Base-by-base conservation (phyloP, 2,329 filamentous ascomycete genomes). In the Exserohilum turcica region DNA sequence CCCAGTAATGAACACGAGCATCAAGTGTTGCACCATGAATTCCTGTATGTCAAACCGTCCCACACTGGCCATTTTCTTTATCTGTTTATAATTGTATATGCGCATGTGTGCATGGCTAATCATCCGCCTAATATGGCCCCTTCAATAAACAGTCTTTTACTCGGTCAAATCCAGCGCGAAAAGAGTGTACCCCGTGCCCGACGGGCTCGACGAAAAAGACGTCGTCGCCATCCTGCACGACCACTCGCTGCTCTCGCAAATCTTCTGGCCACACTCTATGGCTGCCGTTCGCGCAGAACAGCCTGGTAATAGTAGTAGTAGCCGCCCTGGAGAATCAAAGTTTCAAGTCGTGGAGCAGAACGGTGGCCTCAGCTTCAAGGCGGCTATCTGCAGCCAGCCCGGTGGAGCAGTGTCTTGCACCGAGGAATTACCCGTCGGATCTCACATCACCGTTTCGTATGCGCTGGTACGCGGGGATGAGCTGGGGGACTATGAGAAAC, bases 221-320 rank as follows among this genome's bases (percentile, higher is more conserved):
- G 18, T 29, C 4, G 24, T 43, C 12, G 13, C 10, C 12, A 43
- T 43, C n/a, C 27, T 43, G 39, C 39, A 43, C 15, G 28, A 43
- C 28, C 39, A 43, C 13, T 43, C 39, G 15, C 7, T 43, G 21
- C 24, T 43, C 15, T 43, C 39, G 1, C 39, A 43, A 24, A 43
- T 43, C 27, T 43, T 43, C 39, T 43, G 39, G 39, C 39, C 39
- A 12, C 39, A 43, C 39, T 43, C 39, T 28, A 16, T 24, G 16
- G 24, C 39, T n/a, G 12, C 39, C 5, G 13, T 43, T 8, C 13
- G 39, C 12, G 16, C 24, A n/a, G 21, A 43, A 4, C n/a, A n/a
- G n/a, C n/a, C n/a, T n/a, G n/a, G n/a, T n/a, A n/a, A n/a, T n/a
- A 43, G 24, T 43, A 15, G n/a, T 24, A 18, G n/a, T 27, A 28